These are phyloP conservation scores for Suhomyces sp. DNA, from an alignment of 805 yeast species.

Conservation along the genomic window DNA sequence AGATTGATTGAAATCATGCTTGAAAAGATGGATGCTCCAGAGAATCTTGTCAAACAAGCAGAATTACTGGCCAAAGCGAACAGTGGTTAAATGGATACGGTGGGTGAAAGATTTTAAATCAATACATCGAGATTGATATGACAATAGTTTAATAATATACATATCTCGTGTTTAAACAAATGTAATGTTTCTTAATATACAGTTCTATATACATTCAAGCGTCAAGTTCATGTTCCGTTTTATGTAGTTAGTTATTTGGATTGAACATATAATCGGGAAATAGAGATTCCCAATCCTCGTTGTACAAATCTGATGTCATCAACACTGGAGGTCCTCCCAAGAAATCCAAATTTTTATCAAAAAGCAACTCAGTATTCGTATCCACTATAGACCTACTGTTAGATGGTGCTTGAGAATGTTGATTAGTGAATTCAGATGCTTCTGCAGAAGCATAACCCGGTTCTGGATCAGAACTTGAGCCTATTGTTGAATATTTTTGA, in stretches of 20 bases:
- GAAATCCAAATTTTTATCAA: constrained; percentile 34
- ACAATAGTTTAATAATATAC: not conserved
- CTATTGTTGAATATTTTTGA: too few relatives aligned
- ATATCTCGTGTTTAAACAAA: not conserved
- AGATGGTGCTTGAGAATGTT: too few relatives aligned
- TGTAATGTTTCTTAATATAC: too few relatives aligned
- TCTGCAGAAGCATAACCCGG: too few relatives aligned
- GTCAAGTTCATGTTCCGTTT: too few relatives aligned
- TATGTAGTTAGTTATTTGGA: constrained; percentile 9
- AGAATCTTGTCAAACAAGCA: constrained; percentile 36
- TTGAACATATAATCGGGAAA: constrained; percentile 47
- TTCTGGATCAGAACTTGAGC: too few relatives aligned
- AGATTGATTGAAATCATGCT: constrained; percentile 38
- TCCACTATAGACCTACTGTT: constrained; percentile 16
- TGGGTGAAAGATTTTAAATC: not conserved
- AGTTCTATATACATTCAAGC: too few relatives aligned
- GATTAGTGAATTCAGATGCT: too few relatives aligned
- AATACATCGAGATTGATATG: not conserved
- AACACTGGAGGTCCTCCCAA: constrained; percentile 55
- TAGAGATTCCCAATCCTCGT: constrained; percentile 50
- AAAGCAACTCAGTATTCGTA: constrained; percentile 19
- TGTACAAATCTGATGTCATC: constrained; percentile 49
- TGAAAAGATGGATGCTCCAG: constrained; percentile 39
- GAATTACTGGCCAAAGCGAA: constrained; percentile 30
- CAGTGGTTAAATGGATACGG: constrained; percentile 2